Evolutionary conservation across 768 basidiomycete species (phyloP).

Genomic region (Collybiopsis luxurians): DNA sequence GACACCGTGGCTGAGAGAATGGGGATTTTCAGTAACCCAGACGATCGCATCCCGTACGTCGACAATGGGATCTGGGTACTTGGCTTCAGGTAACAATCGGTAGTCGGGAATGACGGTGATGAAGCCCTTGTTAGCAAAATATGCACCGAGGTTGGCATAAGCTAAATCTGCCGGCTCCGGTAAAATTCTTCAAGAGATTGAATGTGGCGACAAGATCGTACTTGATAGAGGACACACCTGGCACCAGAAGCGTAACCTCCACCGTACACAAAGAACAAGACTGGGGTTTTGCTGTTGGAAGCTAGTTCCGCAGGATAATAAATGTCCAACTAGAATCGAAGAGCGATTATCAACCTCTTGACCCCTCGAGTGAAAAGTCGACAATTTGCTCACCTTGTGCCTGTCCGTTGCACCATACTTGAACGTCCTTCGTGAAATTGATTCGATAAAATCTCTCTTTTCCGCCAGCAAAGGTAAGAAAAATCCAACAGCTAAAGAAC

Average conservation of each 20-base stretch:
- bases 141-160: conserved; percentile 58
- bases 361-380: neutral
- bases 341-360: neutral
- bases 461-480: conserved; percentile 50
- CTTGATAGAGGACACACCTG: conserved; percentile 27
- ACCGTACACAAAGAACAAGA: conserved; percentile 67
- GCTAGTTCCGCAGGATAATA: conserved; percentile 50
- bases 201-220: too few relatives aligned
- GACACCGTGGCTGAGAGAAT: conserved; percentile 26
- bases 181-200: too few relatives aligned
- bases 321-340: conserved; percentile 50
- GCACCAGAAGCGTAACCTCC: conserved; percentile 58
- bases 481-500: conserved; percentile 39
- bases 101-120: conserved; percentile 70
- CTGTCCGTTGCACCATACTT: conserved; percentile 51
- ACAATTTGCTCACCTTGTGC: conserved; percentile 36
- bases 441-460: conserved; percentile 42
- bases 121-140: conserved; percentile 58
- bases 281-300: conserved; percentile 32
- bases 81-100: conserved; percentile 54
- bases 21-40: conserved; percentile 44
- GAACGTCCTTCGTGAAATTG: conserved; percentile 52
- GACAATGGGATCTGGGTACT: conserved; percentile 52
- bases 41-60: conserved; percentile 59
- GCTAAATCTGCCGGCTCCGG: conserved; percentile 43